phyloP scores from a whole-genome alignment of 176 grass and related monocot species.

The Poa pratensis region DNA sequence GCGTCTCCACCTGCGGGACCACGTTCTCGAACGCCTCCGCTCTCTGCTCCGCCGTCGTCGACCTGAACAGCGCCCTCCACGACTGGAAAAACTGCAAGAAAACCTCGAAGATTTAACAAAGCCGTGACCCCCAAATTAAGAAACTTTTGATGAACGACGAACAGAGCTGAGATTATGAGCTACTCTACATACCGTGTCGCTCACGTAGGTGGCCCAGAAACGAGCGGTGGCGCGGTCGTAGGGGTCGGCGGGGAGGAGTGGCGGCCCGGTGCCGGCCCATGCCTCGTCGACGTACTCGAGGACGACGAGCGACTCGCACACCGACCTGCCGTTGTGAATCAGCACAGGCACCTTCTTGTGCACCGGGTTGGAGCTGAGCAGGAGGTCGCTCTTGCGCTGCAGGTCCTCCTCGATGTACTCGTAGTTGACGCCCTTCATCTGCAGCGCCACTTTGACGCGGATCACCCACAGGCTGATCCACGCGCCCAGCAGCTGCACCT shows the following conservation, averaged over 20 bases:
- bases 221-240: slow-evolving; percentile 33
- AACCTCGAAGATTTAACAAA: not conserved
- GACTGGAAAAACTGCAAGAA: slow-evolving; percentile 35
- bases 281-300: slow-evolving; percentile 51
- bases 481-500: slow-evolving; percentile 48
- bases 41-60: slow-evolving; percentile 48
- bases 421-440: slow-evolving; percentile 32
- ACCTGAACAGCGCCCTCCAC: slow-evolving; percentile 23
- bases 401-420: slow-evolving; percentile 47
- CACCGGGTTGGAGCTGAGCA: slow-evolving; percentile 50
- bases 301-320: slow-evolving; percentile 57
- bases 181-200: not conserved
- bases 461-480: slow-evolving; percentile 43
- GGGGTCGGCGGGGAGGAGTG: slow-evolving; percentile 42
- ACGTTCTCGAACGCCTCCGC: slow-evolving; percentile 37
- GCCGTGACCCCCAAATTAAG: too few relatives aligned
- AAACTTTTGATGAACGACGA: not conserved
- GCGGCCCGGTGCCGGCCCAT: not conserved
- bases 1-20: slow-evolving; percentile 20
- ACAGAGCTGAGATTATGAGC: not conserved
- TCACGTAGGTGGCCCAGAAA: slow-evolving; percentile 49
- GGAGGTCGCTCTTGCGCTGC: slow-evolving; percentile 48
- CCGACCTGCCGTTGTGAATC: slow-evolving; percentile 41
- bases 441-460: slow-evolving; percentile 39
- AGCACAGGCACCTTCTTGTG: slow-evolving; percentile 59